A percentile compares a stretch with the other conserved stretches of the same genome.
Conservation (phyloP, 805 yeast genomes). For the Kregervanrija fluxuum region DNA sequence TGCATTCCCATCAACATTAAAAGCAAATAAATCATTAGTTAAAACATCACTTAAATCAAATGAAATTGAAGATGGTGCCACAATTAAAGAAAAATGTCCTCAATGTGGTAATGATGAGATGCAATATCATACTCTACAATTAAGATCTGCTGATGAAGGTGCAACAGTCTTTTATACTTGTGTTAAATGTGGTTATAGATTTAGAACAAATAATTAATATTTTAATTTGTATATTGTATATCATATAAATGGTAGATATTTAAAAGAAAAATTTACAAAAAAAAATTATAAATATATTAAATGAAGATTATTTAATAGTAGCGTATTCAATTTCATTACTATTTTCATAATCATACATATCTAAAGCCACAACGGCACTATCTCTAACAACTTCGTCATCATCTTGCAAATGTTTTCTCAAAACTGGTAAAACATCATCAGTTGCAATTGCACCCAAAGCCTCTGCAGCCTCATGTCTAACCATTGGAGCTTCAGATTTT, state of each 20-base stretch:
- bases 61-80: constrained; percentile 91
- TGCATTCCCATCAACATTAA: constrained; percentile 86
- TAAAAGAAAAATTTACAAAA: neutral
- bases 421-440: constrained; percentile 86
- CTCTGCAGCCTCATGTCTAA: constrained; percentile 99
- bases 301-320: constrained; percentile 17
- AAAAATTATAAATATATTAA: neutral
- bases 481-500: constrained; percentile 90
- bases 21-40: constrained; percentile 80
- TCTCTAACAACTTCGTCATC: constrained; percentile 89
- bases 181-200: constrained; percentile 84
- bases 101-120: constrained; percentile 97
- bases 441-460: constrained; percentile 97
- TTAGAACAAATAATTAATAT: constrained; percentile 79
- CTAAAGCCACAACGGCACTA: constrained; percentile 94
- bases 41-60: constrained; percentile 71
- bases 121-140: constrained; percentile 94
- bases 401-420: constrained; percentile 72
- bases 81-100: constrained; percentile 97
- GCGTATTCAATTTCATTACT: constrained; percentile 76
- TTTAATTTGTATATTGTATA: neutral
- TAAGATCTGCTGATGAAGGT: constrained; percentile 99
- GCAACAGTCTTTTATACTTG: constrained; percentile 98
- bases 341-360: constrained; percentile 95
- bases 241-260: neutral